Percentiles rank a stretch among this genome's conserved stretches.
These are phyloP conservation scores for Dendrobium catenatum DNA, from an alignment of 106 monocot genomes.

Conservation along the genomic window DNA sequence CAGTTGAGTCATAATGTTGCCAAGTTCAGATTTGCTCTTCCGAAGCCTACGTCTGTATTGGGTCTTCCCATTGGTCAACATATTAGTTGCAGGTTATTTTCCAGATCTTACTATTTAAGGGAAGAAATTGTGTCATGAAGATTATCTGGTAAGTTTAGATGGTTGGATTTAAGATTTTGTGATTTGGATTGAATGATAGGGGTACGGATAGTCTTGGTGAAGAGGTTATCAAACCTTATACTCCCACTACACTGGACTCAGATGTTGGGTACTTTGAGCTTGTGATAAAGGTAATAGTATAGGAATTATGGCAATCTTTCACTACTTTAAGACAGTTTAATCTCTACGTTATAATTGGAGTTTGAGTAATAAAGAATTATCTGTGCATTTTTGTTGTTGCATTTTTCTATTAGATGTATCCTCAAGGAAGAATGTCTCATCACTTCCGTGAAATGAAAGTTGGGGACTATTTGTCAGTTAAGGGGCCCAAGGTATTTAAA, in stretches of 20 bases:
- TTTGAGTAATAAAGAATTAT: neutral
- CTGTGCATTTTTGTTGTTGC: neutral
- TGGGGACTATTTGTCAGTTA: constrained; percentile 86
- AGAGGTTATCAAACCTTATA: constrained; percentile 97
- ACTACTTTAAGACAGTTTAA: neutral
- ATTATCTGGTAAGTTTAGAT: constrained; percentile 1
- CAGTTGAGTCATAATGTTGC: constrained; percentile 97
- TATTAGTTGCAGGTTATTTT: constrained; percentile 88
- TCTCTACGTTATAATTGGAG: neutral
- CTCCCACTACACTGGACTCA: constrained; percentile 90
- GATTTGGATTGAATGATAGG: constrained; percentile 27
- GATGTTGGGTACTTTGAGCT: constrained; percentile 94
- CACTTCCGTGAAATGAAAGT: constrained; percentile 98
- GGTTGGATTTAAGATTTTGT: neutral
- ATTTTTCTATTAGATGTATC: constrained; percentile 21
- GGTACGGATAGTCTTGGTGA: constrained; percentile 74
- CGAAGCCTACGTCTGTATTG: constrained; percentile 58
- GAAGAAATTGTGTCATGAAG: neutral
- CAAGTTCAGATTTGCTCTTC: constrained; percentile 82
- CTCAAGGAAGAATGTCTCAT: constrained; percentile 99
- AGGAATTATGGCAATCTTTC: neutral
- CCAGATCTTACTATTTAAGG: neutral
- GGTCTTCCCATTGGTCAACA: constrained; percentile 99
- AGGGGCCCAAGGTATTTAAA: constrained; percentile 83
- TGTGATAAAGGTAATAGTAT: constrained; percentile 78